Percentiles rank a stretch among this genome's conserved stretches.
Evolutionary conservation across 2,329 filamentous ascomycete genomes (phyloP).

Genomic region (Fusarium luffae): DNA sequence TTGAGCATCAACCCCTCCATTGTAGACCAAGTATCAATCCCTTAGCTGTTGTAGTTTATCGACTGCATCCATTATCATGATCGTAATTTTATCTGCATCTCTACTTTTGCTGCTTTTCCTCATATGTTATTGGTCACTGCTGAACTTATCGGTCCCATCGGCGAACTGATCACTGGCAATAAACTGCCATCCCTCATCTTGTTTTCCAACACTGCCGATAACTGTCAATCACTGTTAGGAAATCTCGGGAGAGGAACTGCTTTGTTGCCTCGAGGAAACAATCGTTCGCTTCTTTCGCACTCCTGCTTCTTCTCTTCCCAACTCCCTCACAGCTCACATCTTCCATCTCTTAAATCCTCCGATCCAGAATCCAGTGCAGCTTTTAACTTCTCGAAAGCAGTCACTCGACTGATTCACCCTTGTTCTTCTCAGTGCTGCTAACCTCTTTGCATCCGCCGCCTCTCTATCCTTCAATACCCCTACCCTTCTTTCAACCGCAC

Average conservation of each 20-base stretch:
- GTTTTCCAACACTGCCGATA: slow-evolving; percentile 1
- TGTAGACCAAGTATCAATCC: neutral
- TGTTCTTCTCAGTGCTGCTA: no score
- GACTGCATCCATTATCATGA: neutral
- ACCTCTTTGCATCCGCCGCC: neutral
- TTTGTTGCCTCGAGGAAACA: neutral
- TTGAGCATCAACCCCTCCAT: neutral
- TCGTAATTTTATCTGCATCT: neutral
- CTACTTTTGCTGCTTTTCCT: neutral
- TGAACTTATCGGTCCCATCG: neutral
- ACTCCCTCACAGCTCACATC: neutral
- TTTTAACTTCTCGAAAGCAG: neutral
- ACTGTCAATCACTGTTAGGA: slow-evolving; percentile 11
- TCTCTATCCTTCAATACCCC: neutral
- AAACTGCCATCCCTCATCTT: neutral
- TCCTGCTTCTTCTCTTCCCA: neutral
- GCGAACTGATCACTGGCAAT: slow-evolving; percentile 15
- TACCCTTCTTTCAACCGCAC: neutral
- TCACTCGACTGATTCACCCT: neutral
- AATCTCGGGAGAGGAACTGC: neutral
- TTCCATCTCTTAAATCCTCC: neutral
- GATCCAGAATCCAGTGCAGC: neutral
- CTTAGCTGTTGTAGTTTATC: neutral
- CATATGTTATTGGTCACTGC: neutral
- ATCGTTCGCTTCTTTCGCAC: neutral